Base-by-base conservation (phyloP, 1,139 yeast genomes). In the Candida sp. region DNA sequence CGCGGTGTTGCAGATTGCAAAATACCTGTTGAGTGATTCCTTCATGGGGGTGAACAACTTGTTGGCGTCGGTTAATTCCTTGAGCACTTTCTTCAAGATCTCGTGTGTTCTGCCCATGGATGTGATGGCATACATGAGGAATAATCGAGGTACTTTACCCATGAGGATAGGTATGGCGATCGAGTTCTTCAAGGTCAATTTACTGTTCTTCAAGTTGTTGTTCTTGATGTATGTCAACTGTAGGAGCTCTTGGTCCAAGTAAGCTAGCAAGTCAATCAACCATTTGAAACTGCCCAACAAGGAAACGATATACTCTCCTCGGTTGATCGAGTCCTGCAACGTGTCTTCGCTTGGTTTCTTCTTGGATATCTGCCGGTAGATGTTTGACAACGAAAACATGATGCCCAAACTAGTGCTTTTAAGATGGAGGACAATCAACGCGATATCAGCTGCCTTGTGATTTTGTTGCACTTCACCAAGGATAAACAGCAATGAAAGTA, bases 281-380 rank as follows among this genome's bases (percentile, higher is more conserved):
- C 96, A 91, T 58, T 90, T 79, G n/a, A 87, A 80, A 40, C 85
- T 80, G 0, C 97, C 96, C 23, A 88, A 66, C 48, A 88, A 75
- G 22, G 88, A 81, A 51, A 85, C 69, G 5, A 87, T 75, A 53
- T 84, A 73, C 62, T 85, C 84, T 46, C 85, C 83, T 60, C 88
- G 66, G 49, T 80, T 73, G 17, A 80, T 76, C 0, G 85, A 77
- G 59, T 87, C 90, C 30, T 73, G 75, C 27, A 80, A 58, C 17
- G 75, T 76, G 56, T 84, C 88, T 51, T 77, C 81, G 1, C 72
- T 61, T 0, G 81, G 79, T 57, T 76, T 77, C 58, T 75, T 75
- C 59, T 82, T 76, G 45, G 84, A 79, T 51, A 81, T 77, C 54
- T 83, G 85, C 35, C 85, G 68, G 58, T 79, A 84, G 34, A 85